Percentiles rank a stretch among this genome's conserved stretches.
Conservation (phyloP, 2,329 filamentous ascomycete genomes). For the Diaporthe vaccinii region DNA sequence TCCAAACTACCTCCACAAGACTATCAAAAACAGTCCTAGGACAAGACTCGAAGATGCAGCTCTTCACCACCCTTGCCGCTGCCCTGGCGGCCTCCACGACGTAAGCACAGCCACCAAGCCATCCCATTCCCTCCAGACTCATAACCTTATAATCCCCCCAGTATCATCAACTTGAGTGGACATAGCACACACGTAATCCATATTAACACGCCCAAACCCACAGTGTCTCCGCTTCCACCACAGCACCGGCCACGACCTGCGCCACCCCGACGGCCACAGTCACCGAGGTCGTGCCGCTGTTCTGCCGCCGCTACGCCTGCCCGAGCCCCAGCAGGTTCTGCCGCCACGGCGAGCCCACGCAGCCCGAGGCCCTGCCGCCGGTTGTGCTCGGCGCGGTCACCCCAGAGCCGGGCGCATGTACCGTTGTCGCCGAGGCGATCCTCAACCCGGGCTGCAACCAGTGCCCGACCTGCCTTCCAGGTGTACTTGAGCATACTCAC, state of each 20-base stretch:
- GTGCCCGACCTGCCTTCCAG: slow-evolving; percentile 29
- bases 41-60: not conserved
- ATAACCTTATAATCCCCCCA: not conserved
- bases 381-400: not conserved
- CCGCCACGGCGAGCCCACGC: slow-evolving; percentile 24
- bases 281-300: not conserved
- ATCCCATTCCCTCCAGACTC: not conserved
- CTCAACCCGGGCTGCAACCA: slow-evolving; percentile 12
- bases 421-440: not conserved
- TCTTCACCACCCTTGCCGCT: not conserved
- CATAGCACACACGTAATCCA: not conserved
- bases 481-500: too few relatives aligned
- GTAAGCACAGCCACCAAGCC: not conserved
- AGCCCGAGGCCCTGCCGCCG: not conserved
- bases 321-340: not conserved
- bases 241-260: slow-evolving; percentile 22
- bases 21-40: too few relatives aligned
- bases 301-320: slow-evolving; percentile 1
- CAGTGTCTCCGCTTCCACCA: not conserved
- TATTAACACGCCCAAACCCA: not conserved
- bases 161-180: not conserved
- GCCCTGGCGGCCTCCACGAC: not conserved
- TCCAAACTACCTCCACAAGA: not conserved
- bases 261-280: slow-evolving; percentile 13
- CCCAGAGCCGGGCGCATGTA: slow-evolving; percentile 13